Base-by-base conservation (phyloP, 352 stramenopile genomes). In the Phytophthora sp. region DNA sequence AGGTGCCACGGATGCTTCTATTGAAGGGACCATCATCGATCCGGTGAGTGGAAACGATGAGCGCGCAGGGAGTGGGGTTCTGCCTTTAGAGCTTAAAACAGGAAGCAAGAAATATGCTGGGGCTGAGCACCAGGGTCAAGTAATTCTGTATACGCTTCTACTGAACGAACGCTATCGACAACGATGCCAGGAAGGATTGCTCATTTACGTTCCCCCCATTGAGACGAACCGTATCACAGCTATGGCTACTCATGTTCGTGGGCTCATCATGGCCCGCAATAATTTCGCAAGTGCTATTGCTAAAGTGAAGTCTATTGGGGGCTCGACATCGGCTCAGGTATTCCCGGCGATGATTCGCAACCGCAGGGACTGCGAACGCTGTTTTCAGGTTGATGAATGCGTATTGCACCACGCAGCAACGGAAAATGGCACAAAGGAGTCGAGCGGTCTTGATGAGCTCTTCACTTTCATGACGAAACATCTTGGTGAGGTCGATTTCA, bases 111-210 rank as follows among this genome's bases (percentile, higher is more conserved):
- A 60, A 33, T 89, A 85, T 42, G 57, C 57, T 15, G 66, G 71
- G 7, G 63, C 77, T 7, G 76, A 94, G 23, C 85, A 95, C 52
- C 74, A 86, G 41, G 89, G 84, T 11, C 90, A 97, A 85, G 88
- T 97, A 13, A 93, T 96, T 30, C 49, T 97, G 35, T 97, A 97
- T 45, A 96, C 85, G 5, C 63, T 97, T 21, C 64, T 97, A 29
- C 57, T 93, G 9, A 86, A 82, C 21, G 84, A 95, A 52, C 87
- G 89, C 2, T 97, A 96, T 69, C 74, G 63, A 16, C 82, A 84
- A 57, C 52, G 42, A 7, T 86, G 80, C 21, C 72, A 81, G 35
- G 70, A 93, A 21, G 86, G 82, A 9, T 63, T 94, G 29, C 71
- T 94, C 3, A 73, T 95, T 51, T 94, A 94, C 54, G 81, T 82